Evolutionary conservation across 2,329 filamentous ascomycete genomes (phyloP).

Genomic region (Basipetospora sp.): DNA sequence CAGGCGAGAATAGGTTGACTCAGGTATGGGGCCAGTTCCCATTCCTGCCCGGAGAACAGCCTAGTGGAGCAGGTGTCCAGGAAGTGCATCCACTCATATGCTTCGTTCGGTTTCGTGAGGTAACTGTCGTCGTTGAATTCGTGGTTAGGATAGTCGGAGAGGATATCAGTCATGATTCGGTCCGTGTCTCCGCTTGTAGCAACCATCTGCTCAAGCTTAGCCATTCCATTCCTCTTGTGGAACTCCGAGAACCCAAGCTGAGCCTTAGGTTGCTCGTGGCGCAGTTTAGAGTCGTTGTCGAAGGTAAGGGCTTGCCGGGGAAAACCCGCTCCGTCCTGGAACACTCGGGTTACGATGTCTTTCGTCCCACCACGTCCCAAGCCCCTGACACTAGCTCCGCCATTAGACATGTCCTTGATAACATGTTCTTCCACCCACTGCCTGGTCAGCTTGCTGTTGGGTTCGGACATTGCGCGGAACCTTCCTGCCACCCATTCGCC

Average conservation of each 20-base stretch:
- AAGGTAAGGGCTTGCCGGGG: conserved; percentile 42
- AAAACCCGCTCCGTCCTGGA: conserved; percentile 66
- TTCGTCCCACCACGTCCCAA: conserved; percentile 56
- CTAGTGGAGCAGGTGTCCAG: conserved; percentile 70
- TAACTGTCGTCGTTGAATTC: conserved; percentile 87
- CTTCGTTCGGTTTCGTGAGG: conserved; percentile 71
- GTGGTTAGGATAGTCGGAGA: conserved; percentile 70
- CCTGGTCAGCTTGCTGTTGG: conserved; percentile 42
- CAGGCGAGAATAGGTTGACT: conserved; percentile 78
- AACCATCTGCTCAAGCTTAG: conserved; percentile 59
- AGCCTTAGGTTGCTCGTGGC: conserved; percentile 39
- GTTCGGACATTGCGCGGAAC: conserved; percentile 33
- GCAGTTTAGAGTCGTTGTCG: conserved; percentile 8
- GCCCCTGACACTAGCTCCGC: conserved; percentile 56
- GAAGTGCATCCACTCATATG: conserved; percentile 92
- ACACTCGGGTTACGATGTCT: conserved; percentile 65
- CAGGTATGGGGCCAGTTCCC: conserved; percentile 80
- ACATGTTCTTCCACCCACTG: conserved; percentile 66
- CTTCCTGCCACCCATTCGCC: conserved; percentile 73
- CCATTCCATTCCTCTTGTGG: conserved; percentile 56
- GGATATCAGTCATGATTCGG: conserved; percentile 68
- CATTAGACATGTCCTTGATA: conserved; percentile 51
- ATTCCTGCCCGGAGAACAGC: conserved; percentile 74
- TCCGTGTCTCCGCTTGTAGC: conserved; percentile 68
- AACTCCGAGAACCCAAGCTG: conserved; percentile 59